Base-by-base conservation (phyloP, 768 basidiomycete species). In the Xerocomus brunneocitrinus region DNA sequence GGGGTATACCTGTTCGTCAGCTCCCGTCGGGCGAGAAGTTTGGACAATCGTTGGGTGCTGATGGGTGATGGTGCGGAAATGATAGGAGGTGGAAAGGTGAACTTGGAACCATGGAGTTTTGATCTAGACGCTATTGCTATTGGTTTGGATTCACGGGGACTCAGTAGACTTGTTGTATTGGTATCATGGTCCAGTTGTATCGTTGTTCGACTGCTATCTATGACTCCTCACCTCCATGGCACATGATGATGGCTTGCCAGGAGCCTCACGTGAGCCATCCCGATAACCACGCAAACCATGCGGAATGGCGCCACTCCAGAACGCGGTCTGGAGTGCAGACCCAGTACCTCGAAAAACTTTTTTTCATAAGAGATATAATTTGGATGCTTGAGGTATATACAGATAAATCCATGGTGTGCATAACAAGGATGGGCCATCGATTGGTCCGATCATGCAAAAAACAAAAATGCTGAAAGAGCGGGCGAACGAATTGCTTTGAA, bases 1-100 rank as follows among this genome's bases (percentile, higher is more conserved):
- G 1, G 24, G 68, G 68, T 7, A 49, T 67, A 14, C 68, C 67
- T 12, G 67, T 69, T 13, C 66, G 57, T 19, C 57, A 51, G 27
- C 58, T 70, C 27, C 59, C 52, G 12, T 31, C 49, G 2, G 66
- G 66, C 2, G 52, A 67, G 47, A 68, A 58, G 27, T 57, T 68
- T 40, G 65, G 63, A 19, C 61, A 52, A 51, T 3, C 30, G n/a
- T 9, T 39, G 38, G n/a, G 5, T 35, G 35, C 16, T 19, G 19
- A 19, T 19, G 19, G 19, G 19, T 19, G 19, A 19, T 19, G 19
- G 19, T 19, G 19, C 19, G 19, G 19, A 19, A 19, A 19, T 19
- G 19, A 19, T 19, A 19, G 19, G 19, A 19, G 19, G 19, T 19
- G 19, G 19, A 19, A 19, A 36, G 35, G 6, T 5, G 14, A 14